Evolutionary conservation across 176 grass and related monocot genomes (phyloP).

Genomic region (Carex kokanica): DNA sequence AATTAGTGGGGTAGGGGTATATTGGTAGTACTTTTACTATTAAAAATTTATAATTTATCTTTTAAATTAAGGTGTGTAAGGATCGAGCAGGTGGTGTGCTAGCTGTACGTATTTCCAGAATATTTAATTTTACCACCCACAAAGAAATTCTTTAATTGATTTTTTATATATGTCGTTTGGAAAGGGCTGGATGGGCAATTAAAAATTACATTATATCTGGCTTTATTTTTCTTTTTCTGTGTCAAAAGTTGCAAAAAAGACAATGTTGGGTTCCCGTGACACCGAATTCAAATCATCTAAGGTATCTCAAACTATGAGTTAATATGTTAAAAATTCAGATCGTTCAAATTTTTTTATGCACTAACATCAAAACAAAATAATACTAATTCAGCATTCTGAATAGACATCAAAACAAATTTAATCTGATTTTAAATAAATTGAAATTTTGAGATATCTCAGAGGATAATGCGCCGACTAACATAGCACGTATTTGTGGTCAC

Average conservation of each 20-base stretch:
- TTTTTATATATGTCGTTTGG: not conserved
- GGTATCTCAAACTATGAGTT: too few relatives aligned
- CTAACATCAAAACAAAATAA: too few relatives aligned
- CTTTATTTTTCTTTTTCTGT: not conserved
- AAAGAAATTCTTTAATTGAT: not conserved
- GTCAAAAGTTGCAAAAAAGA: not conserved
- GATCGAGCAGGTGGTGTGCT: not conserved
- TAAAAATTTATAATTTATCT: not conserved
- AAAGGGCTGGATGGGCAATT: not conserved
- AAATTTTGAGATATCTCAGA: too few relatives aligned
- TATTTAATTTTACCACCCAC: not conserved
- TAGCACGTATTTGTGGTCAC: not conserved
- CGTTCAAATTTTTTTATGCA: too few relatives aligned
- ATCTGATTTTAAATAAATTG: too few relatives aligned
- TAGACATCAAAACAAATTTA: too few relatives aligned
- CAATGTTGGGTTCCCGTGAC: not conserved
- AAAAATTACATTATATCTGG: not conserved
- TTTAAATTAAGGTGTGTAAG: not conserved
- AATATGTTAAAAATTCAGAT: too few relatives aligned
- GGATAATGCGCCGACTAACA: too few relatives aligned
- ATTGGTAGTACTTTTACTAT: not conserved
- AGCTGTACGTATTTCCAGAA: not conserved
- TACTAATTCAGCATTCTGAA: too few relatives aligned
- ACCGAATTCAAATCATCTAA: not conserved
- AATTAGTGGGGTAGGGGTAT: not conserved